Base-by-base conservation (phyloP, 2,329 filamentous ascomycete species). In the Exophiala lecanii-corni region DNA sequence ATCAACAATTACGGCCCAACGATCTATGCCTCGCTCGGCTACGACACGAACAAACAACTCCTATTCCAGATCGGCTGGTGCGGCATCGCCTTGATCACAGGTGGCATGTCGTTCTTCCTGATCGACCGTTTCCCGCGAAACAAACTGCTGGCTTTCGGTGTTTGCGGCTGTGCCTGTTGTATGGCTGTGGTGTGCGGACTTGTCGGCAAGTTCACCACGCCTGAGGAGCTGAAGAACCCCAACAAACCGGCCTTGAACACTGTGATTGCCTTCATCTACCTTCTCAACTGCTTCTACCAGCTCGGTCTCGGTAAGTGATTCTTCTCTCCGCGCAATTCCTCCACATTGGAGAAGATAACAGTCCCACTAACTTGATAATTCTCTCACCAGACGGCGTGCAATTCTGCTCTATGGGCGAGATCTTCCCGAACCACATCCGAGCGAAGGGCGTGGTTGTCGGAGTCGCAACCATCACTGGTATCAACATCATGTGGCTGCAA, bases 21-120 rank as follows among this genome's bases (percentile, higher is more conserved):
- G 0, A 66, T 74, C 28, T 74, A 73, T 50, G 55, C 57, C 7
- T 61, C 66, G 1, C 62, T 74, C 0, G 71, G 70, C 3, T 67
- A 75, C 35, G 57, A 60, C 3, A 68, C 64, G 1, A 41, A 45
- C 39, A 46, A 47, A 16, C 50, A 53, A 35, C 19, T 53, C 2
- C 15, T 50, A 17, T 53, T 40, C 36, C 43, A 47, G n/a, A 30
- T 44, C 2, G 50, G 47, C 10, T 53, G 47, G 47, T 42, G 38
- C 23, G 23, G 34, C 18, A 34, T 50, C 9, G 45, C 50, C 5
- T 33, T 48, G 5, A 34, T 34, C 9, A 46, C 33, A 9, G 43
- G 43, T 3, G 17, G 43, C 26, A 33, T 46, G 35, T 44, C 43
- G 2, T 43, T 50, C 36, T 42, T 48, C 44, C 16, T 53, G n/a